phyloP scores from a whole-genome alignment of 495 filamentous ascomycete species.

The Neurospora sp. region DNA sequence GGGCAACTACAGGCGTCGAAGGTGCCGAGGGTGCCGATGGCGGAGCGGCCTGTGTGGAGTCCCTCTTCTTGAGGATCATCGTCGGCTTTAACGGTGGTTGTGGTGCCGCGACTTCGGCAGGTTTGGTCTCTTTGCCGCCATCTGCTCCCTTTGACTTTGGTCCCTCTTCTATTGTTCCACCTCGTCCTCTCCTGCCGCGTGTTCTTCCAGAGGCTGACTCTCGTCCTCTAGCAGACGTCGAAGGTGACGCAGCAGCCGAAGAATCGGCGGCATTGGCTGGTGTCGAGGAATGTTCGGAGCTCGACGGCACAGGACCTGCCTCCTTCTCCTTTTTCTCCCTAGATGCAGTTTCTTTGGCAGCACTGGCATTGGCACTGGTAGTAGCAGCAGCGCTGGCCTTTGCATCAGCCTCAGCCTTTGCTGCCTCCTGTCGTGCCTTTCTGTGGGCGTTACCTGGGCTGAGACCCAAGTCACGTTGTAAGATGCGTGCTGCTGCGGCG shows the following conservation, averaged over 20 bases:
- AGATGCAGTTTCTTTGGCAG: constrained; percentile 23
- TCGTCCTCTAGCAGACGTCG: constrained; percentile 6
- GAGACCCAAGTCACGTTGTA: constrained; percentile 87
- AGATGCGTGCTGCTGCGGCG: constrained; percentile 67
- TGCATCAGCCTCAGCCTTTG: constrained; percentile 37
- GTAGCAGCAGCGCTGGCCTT: constrained; percentile 25
- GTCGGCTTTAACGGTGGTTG: constrained; percentile 18
- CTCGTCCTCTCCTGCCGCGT: constrained; percentile 17
- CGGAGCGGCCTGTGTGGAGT: constrained; percentile 13
- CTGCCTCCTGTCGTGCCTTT: constrained; percentile 41
- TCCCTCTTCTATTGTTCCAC: constrained; percentile 10
- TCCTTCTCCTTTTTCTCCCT: constrained; percentile 5
- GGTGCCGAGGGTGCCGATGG: constrained; percentile 17
- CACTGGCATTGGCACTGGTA: constrained; percentile 9
- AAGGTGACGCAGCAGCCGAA: not conserved
- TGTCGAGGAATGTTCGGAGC: constrained; percentile 12
- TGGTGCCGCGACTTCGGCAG: constrained; percentile 3
- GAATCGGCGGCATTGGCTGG: constrained; percentile 17
- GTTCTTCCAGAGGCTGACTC: constrained; percentile 17
- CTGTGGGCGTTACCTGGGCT: constrained; percentile 48
- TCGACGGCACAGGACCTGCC: constrained; percentile 13
- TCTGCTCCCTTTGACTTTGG: constrained; percentile 11
- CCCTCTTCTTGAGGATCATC: constrained; percentile 32
- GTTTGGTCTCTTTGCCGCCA: constrained; percentile 11
- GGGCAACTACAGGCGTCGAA: constrained; percentile 2